Evolutionary conservation across 768 basidiomycete genomes (phyloP), one percentile per base, ranked within the genome.

Genomic region (Hirschioporus abietinus): DNA sequence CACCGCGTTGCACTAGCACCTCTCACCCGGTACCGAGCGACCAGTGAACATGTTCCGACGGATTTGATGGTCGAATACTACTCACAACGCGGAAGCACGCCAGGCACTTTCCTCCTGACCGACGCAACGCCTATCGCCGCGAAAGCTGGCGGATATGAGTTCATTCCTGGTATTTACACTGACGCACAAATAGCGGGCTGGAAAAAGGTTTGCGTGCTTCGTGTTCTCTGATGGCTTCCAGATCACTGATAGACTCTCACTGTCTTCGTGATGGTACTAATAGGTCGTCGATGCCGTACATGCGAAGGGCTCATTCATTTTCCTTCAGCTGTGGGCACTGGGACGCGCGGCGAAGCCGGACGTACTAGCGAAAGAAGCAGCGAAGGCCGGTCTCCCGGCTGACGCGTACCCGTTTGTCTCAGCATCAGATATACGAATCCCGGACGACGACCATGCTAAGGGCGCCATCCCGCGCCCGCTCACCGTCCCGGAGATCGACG

Each of bases 81-180:
- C 69, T 64, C 74, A 1, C 86, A 86, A 69, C 80, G 86, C 0
- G 79, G 76, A 7, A 75, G 77, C 35, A 70, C 74, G 0, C 80
- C 83, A 0, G 87, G 87, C 0, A 87, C 83, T 0, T 74, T 89
- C 10, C 74, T 86, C 59, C 80, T 91, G 65, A 74, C 85, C 1
- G 88, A 90, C 73, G 87, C 79, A 0, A 86, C 86, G 1, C 76
- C 81, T 63, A 82, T 90, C 63, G 79, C 83, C 0, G 72, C 74
- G 1, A 70, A 80, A 17, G 86, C 86, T 0, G 85, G 83, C 3
- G 87, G 86, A 1, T 78, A 75, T 58, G 64, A 66, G 0, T 74
- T 84, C 65, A 80, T 83, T 0, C 90, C 90, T 1, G 90, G 90
- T 0, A 84, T 91, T 65, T 91, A 83, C 79, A 85, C 73, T 20